These are phyloP conservation scores for Ligustrum vulgare DNA, from an alignment of 257 asterid genomes.

Conservation along the genomic window DNA sequence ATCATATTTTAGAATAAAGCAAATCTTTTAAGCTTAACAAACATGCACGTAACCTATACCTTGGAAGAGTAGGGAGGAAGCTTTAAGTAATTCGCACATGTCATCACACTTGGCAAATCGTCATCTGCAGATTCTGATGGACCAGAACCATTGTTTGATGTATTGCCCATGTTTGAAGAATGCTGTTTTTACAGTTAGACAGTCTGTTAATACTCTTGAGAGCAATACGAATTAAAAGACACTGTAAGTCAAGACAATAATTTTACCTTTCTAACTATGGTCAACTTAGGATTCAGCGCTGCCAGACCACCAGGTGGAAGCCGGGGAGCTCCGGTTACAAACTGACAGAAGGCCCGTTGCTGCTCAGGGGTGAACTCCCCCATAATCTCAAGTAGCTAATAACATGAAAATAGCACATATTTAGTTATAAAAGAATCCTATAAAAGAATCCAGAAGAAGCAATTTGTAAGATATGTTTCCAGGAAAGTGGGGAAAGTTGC, in stretches of 20 bases:
- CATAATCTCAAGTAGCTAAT: slow-evolving; percentile 93
- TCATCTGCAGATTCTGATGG: slow-evolving; percentile 83
- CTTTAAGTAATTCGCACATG: slow-evolving; percentile 98
- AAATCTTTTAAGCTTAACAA: background rate
- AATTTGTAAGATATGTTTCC: background rate
- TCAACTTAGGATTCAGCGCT: slow-evolving; percentile 86
- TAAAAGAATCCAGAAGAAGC: background rate
- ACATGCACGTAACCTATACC: slow-evolving; percentile 42
- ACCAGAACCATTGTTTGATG: slow-evolving; percentile 55
- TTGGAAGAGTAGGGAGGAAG: slow-evolving; percentile 97
- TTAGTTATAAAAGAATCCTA: slow-evolving; percentile 2
- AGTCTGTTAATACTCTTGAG: background rate
- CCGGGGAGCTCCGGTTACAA: slow-evolving; percentile 98
- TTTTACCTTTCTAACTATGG: slow-evolving; percentile 92
- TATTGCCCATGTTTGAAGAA: slow-evolving; percentile 58
- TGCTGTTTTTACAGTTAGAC: slow-evolving; percentile 49
- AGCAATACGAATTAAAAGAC: background rate
- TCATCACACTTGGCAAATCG: slow-evolving; percentile 98
- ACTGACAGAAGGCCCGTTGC: slow-evolving; percentile 95
- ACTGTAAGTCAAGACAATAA: background rate
- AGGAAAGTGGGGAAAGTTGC: background rate
- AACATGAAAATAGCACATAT: slow-evolving; percentile 9
- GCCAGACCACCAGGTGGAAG: slow-evolving; percentile 99
- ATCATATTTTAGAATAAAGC: background rate
- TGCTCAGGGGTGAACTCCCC: slow-evolving; percentile 91